Base-by-base conservation (phyloP, 768 basidiomycete species). In the Steccherinum ochraceum region DNA sequence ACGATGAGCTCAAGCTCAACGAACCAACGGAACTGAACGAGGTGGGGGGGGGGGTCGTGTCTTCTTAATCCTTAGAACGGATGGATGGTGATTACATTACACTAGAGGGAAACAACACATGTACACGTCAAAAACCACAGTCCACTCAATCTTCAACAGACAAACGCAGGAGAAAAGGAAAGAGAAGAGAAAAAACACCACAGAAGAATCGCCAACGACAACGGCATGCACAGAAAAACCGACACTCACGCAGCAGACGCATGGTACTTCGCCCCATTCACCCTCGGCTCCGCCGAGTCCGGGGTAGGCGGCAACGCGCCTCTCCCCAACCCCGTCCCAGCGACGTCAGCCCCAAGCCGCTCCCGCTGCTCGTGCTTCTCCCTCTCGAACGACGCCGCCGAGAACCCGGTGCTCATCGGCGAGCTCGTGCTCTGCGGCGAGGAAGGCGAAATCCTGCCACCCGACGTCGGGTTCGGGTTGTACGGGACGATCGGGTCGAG, bases 361-460 rank as follows among this genome's bases (percentile, higher is more conserved):
- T 70, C n/a, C 74, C 75, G 53, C 72, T 70, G n/a, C 42, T 80
- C 79, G 24, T 53, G 55, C 24, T 57, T 59, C 21, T 61, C 58
- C 39, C 59, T 57, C 25, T 55, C 81, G 61, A 75, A 83, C 0
- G 79, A 76, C 35, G 78, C 67, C 4, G 73, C 46, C 67, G 63
- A 52, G 21, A 59, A 41, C 24, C 50, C 46, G 13, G 55, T 42
- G 40, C 53, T 51, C 26, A 62, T 25, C 5, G 74, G 68, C 5
- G 78, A 69, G 53, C 67, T 69, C n/a, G n/a, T n/a, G 3, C 71
- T 66, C 48, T 70, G 59, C 12, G 72, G 67, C 1, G 72, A 71
- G n/a, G 65, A 58, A 23, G 69, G 64, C 30, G 66, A 61, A 16
- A 63, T 56, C 57, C 71, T 64, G 46, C 30, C 30, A 16, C 30